phyloP scores from a whole-genome alignment of 1,284 basidiomycete genomes.

The Spongiforma sp. region DNA sequence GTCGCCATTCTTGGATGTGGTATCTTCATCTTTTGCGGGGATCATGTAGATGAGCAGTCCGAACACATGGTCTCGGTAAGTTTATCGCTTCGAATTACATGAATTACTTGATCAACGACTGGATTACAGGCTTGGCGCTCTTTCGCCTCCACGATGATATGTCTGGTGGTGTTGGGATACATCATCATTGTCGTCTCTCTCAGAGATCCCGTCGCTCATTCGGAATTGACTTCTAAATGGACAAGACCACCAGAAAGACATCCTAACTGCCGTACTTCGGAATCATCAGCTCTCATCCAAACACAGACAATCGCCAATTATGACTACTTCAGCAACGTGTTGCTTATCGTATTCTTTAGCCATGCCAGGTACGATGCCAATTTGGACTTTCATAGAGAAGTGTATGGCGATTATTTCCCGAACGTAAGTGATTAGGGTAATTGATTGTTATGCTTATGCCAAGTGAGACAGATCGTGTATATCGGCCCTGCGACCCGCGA shows the following conservation, averaged over 20 bases:
- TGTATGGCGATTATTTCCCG: conserved; percentile 54
- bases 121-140: conserved; percentile 13
- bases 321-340: conserved; percentile 46
- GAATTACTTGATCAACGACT: neutral
- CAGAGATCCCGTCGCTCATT: neutral
- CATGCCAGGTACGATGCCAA: conserved; percentile 54
- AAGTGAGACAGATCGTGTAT: conserved; percentile 46
- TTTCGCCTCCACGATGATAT: conserved; percentile 7
- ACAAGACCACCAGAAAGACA: neutral
- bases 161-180: conserved; percentile 15
- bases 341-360: conserved; percentile 56
- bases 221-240: conserved; percentile 6
- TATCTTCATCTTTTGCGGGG: conserved; percentile 4
- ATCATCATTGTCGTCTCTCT: conserved; percentile 7
- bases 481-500: conserved; percentile 54
- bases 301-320: conserved; percentile 28
- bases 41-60: conserved; percentile 3
- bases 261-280: conserved; percentile 14
- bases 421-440: conserved; percentile 43
- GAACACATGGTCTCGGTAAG: conserved; percentile 22
- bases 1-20: conserved; percentile 16
- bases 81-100: neutral
- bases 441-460: neutral
- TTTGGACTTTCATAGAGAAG: conserved; percentile 50
- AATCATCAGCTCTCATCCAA: conserved; percentile 7